These are phyloP conservation scores for Mycena kentingensis DNA, from an alignment of 768 basidiomycete genomes.

Conservation along the genomic window DNA sequence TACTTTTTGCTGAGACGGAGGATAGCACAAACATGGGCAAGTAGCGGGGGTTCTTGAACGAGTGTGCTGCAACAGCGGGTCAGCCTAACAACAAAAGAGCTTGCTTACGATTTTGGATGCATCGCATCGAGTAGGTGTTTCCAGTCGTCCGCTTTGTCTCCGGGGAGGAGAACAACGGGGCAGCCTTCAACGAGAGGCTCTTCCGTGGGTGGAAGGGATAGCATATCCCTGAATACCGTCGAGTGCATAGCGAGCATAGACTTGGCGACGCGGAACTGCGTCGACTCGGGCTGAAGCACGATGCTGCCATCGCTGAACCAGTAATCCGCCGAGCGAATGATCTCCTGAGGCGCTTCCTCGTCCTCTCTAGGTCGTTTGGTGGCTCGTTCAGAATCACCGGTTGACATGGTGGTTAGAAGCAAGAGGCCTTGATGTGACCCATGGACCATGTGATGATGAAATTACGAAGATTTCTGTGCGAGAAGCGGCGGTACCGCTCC, in stretches of 20 bases:
- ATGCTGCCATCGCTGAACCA: slow-evolving; percentile 10
- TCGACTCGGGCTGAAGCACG: slow-evolving; percentile 10
- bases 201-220: slow-evolving; percentile 10
- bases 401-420: no score
- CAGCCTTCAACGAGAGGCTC: neutral
- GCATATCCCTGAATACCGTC: slow-evolving; percentile 16
- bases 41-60: neutral
- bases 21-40: neutral
- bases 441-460: no score
- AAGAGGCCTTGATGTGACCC: no score
- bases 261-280: slow-evolving; percentile 10
- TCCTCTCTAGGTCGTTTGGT: no score
- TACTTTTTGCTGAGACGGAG: neutral
- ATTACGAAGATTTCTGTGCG: no score
- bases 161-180: neutral
- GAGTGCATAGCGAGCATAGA: slow-evolving; percentile 12
- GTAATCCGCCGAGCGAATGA: no score
- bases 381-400: no score
- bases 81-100: neutral
- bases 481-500: no score
- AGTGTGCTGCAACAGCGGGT: neutral
- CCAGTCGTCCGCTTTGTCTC: neutral
- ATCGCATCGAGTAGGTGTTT: slow-evolving; percentile 3
- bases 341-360: no score
- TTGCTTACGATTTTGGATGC: neutral